Conservation (phyloP, 2,329 filamentous ascomycete genomes). For the Huntiella decipiens region DNA sequence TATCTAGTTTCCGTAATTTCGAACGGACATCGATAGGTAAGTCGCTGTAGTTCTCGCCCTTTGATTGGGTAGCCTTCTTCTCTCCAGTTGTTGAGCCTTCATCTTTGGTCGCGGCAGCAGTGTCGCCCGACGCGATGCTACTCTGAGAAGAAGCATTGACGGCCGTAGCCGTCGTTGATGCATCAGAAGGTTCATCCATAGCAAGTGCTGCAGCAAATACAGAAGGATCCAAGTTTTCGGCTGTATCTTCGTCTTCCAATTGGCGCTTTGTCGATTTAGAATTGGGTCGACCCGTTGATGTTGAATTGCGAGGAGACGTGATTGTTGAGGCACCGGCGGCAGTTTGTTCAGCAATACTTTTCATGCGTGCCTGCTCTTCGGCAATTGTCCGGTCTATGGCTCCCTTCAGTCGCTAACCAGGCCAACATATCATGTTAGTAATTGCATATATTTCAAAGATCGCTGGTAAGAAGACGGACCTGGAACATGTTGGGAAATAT, state of each 20-base stretch:
- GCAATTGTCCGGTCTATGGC: constrained; percentile 75
- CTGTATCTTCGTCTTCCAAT: constrained; percentile 22
- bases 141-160: neutral
- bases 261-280: constrained; percentile 14
- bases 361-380: constrained; percentile 74
- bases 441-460: neutral
- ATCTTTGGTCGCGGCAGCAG: too few relatives aligned
- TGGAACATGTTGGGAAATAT: constrained; percentile 13
- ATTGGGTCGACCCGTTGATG: constrained; percentile 13
- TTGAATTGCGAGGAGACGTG: constrained; percentile 22
- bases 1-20: constrained; percentile 72
- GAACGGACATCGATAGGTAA: constrained; percentile 55
- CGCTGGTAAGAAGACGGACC: constrained; percentile 4
- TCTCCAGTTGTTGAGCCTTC: neutral
- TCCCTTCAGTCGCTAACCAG: constrained; percentile 53
- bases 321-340: constrained; percentile 20
- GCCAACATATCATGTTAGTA: neutral
- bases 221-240: constrained; percentile 54
- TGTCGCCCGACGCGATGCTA: too few relatives aligned
- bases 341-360: constrained; percentile 28
- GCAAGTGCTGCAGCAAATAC: constrained; percentile 77
- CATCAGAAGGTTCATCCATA: constrained; percentile 49
- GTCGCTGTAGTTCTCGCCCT: constrained; percentile 23
- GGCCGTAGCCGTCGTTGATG: constrained; percentile 16
- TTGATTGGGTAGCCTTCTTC: constrained; percentile 28